These are phyloP conservation scores for Pythium vanterpoolii DNA, from an alignment of 352 stramenopile species.

Conservation along the genomic window DNA sequence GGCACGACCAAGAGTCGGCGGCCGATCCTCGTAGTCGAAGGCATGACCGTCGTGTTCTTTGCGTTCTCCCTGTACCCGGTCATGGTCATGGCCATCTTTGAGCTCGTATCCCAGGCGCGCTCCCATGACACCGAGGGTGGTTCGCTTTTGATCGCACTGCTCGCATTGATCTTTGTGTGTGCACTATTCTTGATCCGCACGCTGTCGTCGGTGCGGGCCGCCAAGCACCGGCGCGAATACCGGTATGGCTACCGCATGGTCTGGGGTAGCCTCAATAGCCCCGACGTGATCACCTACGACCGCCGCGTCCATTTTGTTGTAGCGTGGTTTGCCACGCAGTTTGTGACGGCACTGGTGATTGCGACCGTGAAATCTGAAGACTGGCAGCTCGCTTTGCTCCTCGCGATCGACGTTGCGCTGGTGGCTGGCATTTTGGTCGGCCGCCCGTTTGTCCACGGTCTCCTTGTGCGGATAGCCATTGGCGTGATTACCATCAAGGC, in stretches of 20 bases:
- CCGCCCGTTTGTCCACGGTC: constrained; percentile 14
- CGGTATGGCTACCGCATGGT: constrained; percentile 12
- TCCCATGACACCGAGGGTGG: not conserved
- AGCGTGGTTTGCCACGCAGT: constrained; percentile 13
- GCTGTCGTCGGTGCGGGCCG: not conserved
- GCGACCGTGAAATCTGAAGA: constrained; percentile 5
- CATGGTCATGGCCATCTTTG: constrained; percentile 17
- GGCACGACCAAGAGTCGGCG: not conserved
- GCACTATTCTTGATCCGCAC: constrained; percentile 1
- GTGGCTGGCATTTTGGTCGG: constrained; percentile 16
- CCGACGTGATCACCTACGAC: constrained; percentile 18
- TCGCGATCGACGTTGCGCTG: constrained; percentile 17
- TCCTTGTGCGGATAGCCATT: not conserved
- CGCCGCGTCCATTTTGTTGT: constrained; percentile 19
- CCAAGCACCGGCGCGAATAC: not conserved
- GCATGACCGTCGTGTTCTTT: constrained; percentile 9
- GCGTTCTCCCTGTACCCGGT: constrained; percentile 26
- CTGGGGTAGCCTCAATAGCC: constrained; percentile 23
- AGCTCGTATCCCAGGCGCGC: constrained; percentile 18
- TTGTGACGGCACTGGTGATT: constrained; percentile 17
- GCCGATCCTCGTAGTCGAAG: constrained; percentile 1
- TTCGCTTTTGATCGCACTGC: constrained; percentile 10
- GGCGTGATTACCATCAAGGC: constrained; percentile 7
- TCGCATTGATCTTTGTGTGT: constrained; percentile 6
- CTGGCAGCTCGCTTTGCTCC: constrained; percentile 18